Evolutionary conservation across 495 filamentous ascomycete genomes (phyloP), one percentile per base, ranked within the genome.

Genomic region (Lasiosphaeris hirsuta): DNA sequence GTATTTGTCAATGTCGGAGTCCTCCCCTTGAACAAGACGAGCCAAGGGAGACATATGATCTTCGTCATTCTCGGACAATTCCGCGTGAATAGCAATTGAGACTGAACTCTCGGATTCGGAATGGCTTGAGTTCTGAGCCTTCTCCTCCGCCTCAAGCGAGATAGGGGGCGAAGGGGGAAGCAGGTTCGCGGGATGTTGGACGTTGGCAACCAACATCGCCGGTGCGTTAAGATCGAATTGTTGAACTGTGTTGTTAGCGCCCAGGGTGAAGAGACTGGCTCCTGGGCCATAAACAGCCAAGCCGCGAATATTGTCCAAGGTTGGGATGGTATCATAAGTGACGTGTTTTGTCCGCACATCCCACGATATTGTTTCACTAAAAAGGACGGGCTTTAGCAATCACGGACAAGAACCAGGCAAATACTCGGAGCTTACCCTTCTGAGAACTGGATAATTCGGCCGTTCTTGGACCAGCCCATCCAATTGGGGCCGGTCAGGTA

Each of bases 391-490:
- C 9, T 7, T 51, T 19, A 51, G 49, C 49, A 51, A 10, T 38
- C 36, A 40, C 33, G 15, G 34, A 19, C 17, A 11, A 14, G 36
- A 15, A 15, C 19, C 49, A 18, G 10, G 0, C 49, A 11, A 9
- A 19, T 10, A 40, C 36, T 35, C 40, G n/a, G 59, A 82, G 23
- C 90, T 78, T 74, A 97, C 93, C 89, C 84, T 72, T 97, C 91
- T 7, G 91, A 84, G 73, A 84, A 93, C 73, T 99, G 94, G 49
- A 99, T 81, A 59, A 99, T 91, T 61, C 90, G 86, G 30, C 94
- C 94, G 75, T 96, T 96, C 75, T 96, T 97, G 3, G 95, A 97
- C 94, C 94, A 99, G 19, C 83, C 88, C 80, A 96, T 89, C 93
- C 93, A 99, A 69, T 96, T 96, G 15, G 88, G 89, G 9, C 91